phyloP scores from a whole-genome alignment of 176 grass and related monocot species.

The Poa pratensis region DNA sequence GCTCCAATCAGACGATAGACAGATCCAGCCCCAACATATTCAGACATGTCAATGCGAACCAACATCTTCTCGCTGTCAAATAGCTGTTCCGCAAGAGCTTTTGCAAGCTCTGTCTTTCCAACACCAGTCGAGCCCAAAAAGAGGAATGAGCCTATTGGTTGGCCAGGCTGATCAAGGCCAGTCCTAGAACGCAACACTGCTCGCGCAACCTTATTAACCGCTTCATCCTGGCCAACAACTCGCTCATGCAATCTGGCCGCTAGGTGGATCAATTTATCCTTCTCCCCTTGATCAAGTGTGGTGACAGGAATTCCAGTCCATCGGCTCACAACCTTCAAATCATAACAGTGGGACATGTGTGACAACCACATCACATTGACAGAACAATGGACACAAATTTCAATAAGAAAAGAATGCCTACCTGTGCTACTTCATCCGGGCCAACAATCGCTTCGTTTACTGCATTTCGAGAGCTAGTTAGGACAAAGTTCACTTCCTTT shows the following conservation, averaged over 20 bases:
- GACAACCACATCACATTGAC: background rate
- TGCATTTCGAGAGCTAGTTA: no score
- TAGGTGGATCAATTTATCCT: background rate
- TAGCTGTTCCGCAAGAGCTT: background rate
- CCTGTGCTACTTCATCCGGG: no score
- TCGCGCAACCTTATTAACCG: constrained; percentile 27
- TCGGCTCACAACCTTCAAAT: constrained; percentile 18
- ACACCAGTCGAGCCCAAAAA: background rate
- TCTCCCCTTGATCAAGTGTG: no score
- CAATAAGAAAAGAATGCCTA: no score
- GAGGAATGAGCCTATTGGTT: constrained; percentile 14
- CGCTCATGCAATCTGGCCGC: background rate
- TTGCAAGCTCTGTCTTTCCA: constrained; percentile 11
- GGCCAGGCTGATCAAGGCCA: constrained; percentile 37
- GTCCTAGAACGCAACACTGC: constrained; percentile 42
- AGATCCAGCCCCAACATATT: background rate
- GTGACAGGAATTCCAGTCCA: background rate
- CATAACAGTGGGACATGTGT: background rate
- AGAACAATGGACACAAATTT: no score
- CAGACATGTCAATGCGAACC: background rate
- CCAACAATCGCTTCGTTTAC: no score
- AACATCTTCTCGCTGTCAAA: background rate
- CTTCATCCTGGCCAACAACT: constrained; percentile 37
- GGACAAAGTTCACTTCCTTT: no score
- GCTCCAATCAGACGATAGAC: no score